Evolutionary conservation across 495 filamentous ascomycete genomes (phyloP).

Genomic region (Extremus antarcticus): DNA sequence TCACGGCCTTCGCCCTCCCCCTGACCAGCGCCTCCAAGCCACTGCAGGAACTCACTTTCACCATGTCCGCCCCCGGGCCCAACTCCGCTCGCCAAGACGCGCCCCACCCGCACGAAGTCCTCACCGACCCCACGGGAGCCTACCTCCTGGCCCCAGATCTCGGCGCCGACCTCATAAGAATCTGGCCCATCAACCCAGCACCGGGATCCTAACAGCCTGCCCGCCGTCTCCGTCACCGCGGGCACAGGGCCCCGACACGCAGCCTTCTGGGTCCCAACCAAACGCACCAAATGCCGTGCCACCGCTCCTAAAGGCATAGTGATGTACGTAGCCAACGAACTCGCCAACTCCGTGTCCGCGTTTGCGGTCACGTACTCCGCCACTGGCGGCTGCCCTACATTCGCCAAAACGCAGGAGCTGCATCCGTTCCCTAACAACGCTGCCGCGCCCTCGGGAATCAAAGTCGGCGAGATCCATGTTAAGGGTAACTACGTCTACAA

Average conservation of each 20-base stretch:
- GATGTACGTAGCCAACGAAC: neutral
- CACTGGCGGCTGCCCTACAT: conserved; percentile 11
- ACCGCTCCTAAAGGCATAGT: conserved; percentile 1
- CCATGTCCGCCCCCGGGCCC: conserved; percentile 14
- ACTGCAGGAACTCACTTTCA: conserved; percentile 22
- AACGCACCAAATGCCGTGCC: conserved; percentile 17
- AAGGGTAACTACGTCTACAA: conserved; percentile 31
- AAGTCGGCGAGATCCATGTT: conserved; percentile 47
- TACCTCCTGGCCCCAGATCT: conserved; percentile 29
- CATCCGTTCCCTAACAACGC: conserved; percentile 17
- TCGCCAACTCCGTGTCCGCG: neutral
- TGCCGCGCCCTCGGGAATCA: conserved; percentile 24
- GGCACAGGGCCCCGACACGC: conserved; percentile 28
- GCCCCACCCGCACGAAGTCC: conserved; percentile 24
- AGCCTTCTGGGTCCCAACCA: conserved; percentile 22
- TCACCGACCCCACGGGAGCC: conserved; percentile 26
- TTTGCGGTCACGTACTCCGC: conserved; percentile 21
- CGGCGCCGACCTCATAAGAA: conserved; percentile 25
- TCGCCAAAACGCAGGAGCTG: conserved; percentile 15
- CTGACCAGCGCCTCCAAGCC: conserved; percentile 7
- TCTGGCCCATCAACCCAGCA: conserved; percentile 19
- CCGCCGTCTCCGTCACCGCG: conserved; percentile 10
- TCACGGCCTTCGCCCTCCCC: conserved; percentile 14
- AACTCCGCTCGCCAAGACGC: conserved; percentile 21
- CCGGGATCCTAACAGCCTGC: conserved; percentile 10